phyloP scores from a whole-genome alignment of 2,329 filamentous ascomycete genomes.

The Stachybotrys elegans region DNA sequence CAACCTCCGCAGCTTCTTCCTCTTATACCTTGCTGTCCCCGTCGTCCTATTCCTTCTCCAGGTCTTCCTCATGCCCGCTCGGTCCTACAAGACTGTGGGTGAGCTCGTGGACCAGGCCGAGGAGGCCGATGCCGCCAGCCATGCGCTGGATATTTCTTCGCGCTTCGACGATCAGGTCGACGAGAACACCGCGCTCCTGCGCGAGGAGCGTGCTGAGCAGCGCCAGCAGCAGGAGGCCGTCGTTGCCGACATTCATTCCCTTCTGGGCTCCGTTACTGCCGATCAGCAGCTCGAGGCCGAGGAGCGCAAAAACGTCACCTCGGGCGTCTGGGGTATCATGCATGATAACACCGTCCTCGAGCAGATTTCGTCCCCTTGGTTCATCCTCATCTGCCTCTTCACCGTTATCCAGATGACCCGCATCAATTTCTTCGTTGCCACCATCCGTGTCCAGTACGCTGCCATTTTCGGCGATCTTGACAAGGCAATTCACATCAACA shows the following conservation, averaged over 20 bases:
- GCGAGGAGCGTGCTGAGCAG: conserved; percentile 53
- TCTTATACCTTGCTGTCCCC: conserved; percentile 67
- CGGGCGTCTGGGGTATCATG: conserved; percentile 82
- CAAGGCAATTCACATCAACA: conserved; percentile 66
- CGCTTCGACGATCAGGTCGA: conserved; percentile 51
- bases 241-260: conserved; percentile 65
- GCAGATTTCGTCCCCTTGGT: conserved; percentile 80
- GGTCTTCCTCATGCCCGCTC: conserved; percentile 65
- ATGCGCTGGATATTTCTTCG: conserved; percentile 22
- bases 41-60: conserved; percentile 61
- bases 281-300: conserved; percentile 61
- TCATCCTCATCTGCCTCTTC: conserved; percentile 76
- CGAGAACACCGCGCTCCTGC: conserved; percentile 50
- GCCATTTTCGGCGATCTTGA: conserved; percentile 61
- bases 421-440: conserved; percentile 92
- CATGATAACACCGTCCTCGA: conserved; percentile 65
- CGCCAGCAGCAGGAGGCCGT: conserved; percentile 56
- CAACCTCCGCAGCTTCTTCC: conserved; percentile 64
- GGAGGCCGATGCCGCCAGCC: conserved; percentile 31
- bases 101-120: conserved; percentile 75
- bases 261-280: conserved; percentile 61
- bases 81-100: conserved; percentile 79
- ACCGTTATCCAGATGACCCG: conserved; percentile 72
- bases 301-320: conserved; percentile 63
- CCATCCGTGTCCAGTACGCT: conserved; percentile 75